These are phyloP conservation scores for Eucalyptus victrix DNA, from an alignment of 345 rosid species.

Conservation along the genomic window DNA sequence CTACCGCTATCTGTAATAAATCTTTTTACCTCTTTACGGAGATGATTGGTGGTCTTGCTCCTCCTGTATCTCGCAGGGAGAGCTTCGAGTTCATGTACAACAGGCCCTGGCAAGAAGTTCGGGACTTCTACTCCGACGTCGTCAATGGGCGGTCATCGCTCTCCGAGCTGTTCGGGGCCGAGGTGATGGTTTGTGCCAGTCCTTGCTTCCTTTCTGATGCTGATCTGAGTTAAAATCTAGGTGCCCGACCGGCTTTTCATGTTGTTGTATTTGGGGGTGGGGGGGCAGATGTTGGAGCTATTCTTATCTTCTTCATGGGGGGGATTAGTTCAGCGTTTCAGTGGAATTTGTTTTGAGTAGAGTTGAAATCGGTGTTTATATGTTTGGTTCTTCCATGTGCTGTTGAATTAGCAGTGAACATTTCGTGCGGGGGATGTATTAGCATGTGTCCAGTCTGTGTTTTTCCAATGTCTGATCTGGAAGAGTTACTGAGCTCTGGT, in stretches of 20 bases:
- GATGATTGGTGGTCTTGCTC: background rate
- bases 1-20: background rate
- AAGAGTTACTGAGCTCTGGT: background rate
- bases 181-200: conserved; percentile 8
- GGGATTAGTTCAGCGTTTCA: background rate
- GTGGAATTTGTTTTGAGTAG: background rate
- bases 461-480: background rate
- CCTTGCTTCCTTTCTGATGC: background rate
- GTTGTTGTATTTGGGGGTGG: background rate
- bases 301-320: background rate
- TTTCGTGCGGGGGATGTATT: background rate
- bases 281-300: background rate
- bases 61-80: conserved; percentile 20
- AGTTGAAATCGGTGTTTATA: background rate
- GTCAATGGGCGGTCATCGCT: conserved; percentile 36
- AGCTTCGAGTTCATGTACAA: conserved; percentile 57
- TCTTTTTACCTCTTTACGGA: background rate
- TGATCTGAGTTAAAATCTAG: background rate
- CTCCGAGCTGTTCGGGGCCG: conserved; percentile 27
- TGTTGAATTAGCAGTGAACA: background rate
- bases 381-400: background rate
- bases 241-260: background rate
- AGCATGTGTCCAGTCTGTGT: background rate
- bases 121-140: conserved; percentile 42
- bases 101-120: conserved; percentile 70